These are phyloP conservation scores for Teratosphaeria epicoccoides DNA, from an alignment of 2,329 filamentous ascomycete species.

Conservation along the genomic window DNA sequence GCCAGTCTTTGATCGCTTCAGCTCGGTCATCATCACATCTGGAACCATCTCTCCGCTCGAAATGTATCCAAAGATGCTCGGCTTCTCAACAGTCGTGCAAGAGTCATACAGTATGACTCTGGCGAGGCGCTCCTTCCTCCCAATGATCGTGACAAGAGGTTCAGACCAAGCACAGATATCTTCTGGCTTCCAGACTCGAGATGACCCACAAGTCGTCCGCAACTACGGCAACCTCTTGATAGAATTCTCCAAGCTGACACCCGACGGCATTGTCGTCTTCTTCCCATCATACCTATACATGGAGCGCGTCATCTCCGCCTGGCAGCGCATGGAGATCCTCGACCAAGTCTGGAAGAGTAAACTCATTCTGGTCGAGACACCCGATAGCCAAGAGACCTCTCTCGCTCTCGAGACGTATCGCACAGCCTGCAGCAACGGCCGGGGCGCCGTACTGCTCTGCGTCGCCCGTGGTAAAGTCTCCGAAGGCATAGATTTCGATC, in stretches of 20 bases:
- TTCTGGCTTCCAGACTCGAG: slow-evolving; percentile 87
- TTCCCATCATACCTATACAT: slow-evolving; percentile 98
- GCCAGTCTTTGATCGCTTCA: slow-evolving; percentile 93
- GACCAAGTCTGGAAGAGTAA: slow-evolving; percentile 99
- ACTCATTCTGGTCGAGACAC: slow-evolving; percentile 92
- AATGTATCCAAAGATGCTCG: slow-evolving; percentile 98
- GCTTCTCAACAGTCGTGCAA: slow-evolving; percentile 83
- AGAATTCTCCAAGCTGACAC: slow-evolving; percentile 91
- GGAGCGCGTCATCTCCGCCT: slow-evolving; percentile 98
- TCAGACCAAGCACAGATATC: slow-evolving; percentile 90
- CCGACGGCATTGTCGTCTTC: slow-evolving; percentile 97
- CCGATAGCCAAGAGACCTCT: slow-evolving; percentile 93
- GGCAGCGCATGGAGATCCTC: slow-evolving; percentile 96
- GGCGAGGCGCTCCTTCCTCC: slow-evolving; percentile 85
- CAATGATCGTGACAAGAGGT: slow-evolving; percentile 93
- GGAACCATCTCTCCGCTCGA: slow-evolving; percentile 94
- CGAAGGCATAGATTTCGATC: slow-evolving; percentile 98
- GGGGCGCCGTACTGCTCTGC: slow-evolving; percentile 84
- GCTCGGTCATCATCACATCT: slow-evolving; percentile 95
- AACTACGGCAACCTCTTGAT: slow-evolving; percentile 92
- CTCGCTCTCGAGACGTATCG: slow-evolving; percentile 92
- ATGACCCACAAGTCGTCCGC: slow-evolving; percentile 90
- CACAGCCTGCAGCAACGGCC: slow-evolving; percentile 92
- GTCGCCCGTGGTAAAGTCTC: slow-evolving; percentile 95
- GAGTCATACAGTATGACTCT: slow-evolving; percentile 98